Evolutionary conservation across 805 yeast genomes (phyloP), one percentile per base, ranked within the genome.

Genomic region (Pichia membranifaciens): DNA sequence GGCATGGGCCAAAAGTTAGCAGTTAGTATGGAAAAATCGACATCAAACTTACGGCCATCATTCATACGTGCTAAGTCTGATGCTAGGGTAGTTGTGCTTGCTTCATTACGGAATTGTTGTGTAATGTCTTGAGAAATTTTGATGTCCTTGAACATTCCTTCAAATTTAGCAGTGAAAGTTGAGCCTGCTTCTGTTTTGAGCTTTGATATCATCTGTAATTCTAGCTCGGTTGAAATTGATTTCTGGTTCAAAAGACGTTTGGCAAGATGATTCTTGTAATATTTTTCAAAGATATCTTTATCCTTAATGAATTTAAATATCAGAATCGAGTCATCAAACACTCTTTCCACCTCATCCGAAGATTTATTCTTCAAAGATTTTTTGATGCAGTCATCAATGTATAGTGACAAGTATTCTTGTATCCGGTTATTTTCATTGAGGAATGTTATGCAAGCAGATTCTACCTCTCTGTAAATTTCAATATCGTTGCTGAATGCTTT

Each of bases 81-180:
- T 42, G 40, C 45, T 43, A 48, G 49, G 29, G 42, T 48, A 36
- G 51, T 49, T 29, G 56, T 62, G n/a, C 37, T 48, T 37, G 48
- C 48, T 41, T 55, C 63, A 5, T 47, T 47, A 18, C 54, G 42
- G 9, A 39, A 48, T 7, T 39, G 33, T 29, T 39, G 41, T 1
- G 50, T 32, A 9, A 72, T 56, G 23, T 76, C 84, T 39, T 66
- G 68, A 0, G 89, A 83, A 0, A 73, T 54, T 50, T 76, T 76
- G 40, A 88, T 80, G 59, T 90, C 97, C 57, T 82, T 76, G 53
- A 87, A 79, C 96, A 90, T 90, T 38, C 87, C 88, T 58, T 87
- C 89, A 29, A 90, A 71, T 55, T 84, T 84, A 3, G 86, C 77
- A 0, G 96, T 81, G 45, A 87, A 84, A 0, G 88, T 75, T 2